Base-by-base conservation (phyloP, 2,329 filamentous ascomycete species). In the Penicillium hesseltinei region DNA sequence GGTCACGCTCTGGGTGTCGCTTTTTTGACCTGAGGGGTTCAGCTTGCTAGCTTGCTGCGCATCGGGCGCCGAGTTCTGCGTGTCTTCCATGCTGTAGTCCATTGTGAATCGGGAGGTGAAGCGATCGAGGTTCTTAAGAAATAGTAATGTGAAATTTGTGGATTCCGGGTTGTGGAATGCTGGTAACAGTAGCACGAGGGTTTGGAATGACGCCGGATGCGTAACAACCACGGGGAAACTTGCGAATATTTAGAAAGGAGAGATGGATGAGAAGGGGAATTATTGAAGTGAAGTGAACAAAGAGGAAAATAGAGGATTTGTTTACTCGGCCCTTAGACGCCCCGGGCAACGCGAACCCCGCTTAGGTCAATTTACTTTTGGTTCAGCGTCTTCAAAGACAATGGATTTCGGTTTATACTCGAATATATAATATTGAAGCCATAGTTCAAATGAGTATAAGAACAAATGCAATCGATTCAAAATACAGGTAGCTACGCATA, bases 1-100 rank as follows among this genome's bases (percentile, higher is more conserved):
- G 59, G 87, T 88, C 54, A 91, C 89, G 74, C 87, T 90, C 71
- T 89, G 87, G 38, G 85, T 83, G 73, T 91, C 88, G 48, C 82
- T 80, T 31, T 81, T 86, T 63, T 83, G 81, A 51, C 81, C 74
- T 46, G 79, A 78, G 61, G 80, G 78, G 57, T 67, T 73, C 60
- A 88, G 79, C 78, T 90, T 89, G 58, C 83, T 80, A 56, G 84
- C 81, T 69, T 86, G 82, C 56, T 82, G 77, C 66, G 80, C 82
- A 66, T 86, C 85, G 31, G 86, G 85, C 25, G 84, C 84, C 54
- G 87, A 80, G 76, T 88, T 90, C 74, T 91, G 88, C 53, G 78
- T 83, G 67, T 90, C 82, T 66, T 85, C 84, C 74, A 81, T 80
- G 44, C 72, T 74, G 72, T 79, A 84, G 61, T 84, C 79, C 80